A percentile compares a stretch with the other conserved stretches of the same genome.
These are phyloP conservation scores for Lavandula angustifolia DNA, from an alignment of 257 asterid species.

Conservation along the genomic window DNA sequence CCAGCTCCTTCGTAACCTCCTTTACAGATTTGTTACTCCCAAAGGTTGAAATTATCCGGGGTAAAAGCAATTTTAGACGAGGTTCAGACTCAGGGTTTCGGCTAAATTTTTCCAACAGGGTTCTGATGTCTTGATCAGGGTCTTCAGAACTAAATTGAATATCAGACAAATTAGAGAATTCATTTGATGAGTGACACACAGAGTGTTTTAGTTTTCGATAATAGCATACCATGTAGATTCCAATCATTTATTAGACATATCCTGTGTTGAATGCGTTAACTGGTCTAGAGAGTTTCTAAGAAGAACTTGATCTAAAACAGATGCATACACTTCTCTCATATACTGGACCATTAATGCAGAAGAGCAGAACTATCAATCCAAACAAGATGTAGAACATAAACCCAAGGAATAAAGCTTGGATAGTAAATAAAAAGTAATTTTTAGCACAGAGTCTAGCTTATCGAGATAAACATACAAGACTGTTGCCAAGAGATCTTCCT, in stretches of 20 bases:
- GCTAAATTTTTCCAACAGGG: constrained; percentile 62
- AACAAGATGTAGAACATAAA: constrained; percentile 19
- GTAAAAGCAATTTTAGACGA: constrained; percentile 75
- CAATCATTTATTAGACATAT: constrained; percentile 4
- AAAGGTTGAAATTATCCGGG: constrained; percentile 81
- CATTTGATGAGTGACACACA: background rate
- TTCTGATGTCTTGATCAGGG: constrained; percentile 64
- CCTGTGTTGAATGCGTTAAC: background rate
- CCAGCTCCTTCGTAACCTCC: constrained; percentile 70
- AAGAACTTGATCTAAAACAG: background rate
- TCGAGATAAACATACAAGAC: constrained; percentile 55
- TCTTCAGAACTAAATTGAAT: constrained; percentile 70
- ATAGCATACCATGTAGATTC: background rate
- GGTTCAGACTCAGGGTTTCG: constrained; percentile 77
- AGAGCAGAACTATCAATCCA: background rate
- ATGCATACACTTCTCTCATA: background rate
- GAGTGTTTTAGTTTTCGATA: background rate
- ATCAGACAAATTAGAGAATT: constrained; percentile 11
- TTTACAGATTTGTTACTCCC: constrained; percentile 66
- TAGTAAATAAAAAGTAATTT: constrained; percentile 7
- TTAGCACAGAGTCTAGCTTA: constrained; percentile 14
- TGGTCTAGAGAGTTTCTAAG: background rate
- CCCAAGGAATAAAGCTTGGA: constrained; percentile 6
- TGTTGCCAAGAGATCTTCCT: constrained; percentile 61
- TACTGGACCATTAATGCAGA: constrained; percentile 9